A percentile compares a stretch with the other conserved stretches of the same genome.
phyloP scores from a whole-genome alignment of 129 eudicot genomes.

The Artemisia annua region DNA sequence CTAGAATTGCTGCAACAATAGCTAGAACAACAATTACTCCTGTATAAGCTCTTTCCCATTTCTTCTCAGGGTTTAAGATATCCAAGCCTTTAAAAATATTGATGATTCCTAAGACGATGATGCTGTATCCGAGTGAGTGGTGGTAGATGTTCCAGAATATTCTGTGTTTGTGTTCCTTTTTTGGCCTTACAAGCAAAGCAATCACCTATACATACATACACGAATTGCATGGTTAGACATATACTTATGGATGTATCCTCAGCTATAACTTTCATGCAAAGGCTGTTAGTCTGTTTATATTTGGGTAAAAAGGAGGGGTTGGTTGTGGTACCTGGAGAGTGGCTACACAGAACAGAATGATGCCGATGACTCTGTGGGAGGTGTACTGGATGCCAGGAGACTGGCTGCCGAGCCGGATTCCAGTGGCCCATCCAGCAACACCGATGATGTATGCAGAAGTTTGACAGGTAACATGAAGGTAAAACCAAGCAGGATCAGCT shows the following conservation, averaged over 20 bases:
- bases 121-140: constrained; percentile 64
- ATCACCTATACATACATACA: constrained; percentile 42
- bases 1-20: constrained; percentile 46
- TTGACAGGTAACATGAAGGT: constrained; percentile 80
- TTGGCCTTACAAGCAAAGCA: constrained; percentile 85
- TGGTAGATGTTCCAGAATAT: constrained; percentile 85
- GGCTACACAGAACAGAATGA: constrained; percentile 63
- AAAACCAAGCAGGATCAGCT: constrained; percentile 94
- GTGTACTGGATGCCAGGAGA: constrained; percentile 64
- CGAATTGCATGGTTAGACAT: not conserved
- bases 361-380: constrained; percentile 73
- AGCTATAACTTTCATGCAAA: constrained; percentile 10
- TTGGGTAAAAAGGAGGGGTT: constrained; percentile 5
- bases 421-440: constrained; percentile 89
- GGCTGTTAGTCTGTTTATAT: constrained; percentile 23
- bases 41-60: constrained; percentile 66
- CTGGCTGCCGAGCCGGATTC: constrained; percentile 67
- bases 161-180: constrained; percentile 79
- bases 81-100: constrained; percentile 75
- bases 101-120: constrained; percentile 61
- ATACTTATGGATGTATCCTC: constrained; percentile 9
- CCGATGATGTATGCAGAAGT: constrained; percentile 72
- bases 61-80: constrained; percentile 64
- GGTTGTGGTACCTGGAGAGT: constrained; percentile 59
- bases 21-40: constrained; percentile 58